A percentile compares a stretch with the other conserved stretches of the same genome.
Evolutionary conservation across 164 flowering plant species (phyloP).

Genomic region (Chimonanthus praecox): DNA sequence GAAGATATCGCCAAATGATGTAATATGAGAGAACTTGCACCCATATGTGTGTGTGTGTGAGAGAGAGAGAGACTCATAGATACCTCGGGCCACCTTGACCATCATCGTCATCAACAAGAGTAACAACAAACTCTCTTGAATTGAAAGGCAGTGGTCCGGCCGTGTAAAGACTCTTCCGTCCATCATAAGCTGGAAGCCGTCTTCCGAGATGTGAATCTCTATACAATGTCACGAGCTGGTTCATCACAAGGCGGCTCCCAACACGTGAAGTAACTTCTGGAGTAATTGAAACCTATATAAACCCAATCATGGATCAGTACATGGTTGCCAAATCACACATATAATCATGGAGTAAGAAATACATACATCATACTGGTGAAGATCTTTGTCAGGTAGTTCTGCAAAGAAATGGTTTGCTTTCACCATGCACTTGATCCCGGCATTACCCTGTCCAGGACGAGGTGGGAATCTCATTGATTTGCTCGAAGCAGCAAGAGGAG

Average conservation of each 20-base stretch:
- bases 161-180: constrained; percentile 87
- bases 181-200: constrained; percentile 97
- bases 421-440: constrained; percentile 56
- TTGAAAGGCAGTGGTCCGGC: constrained; percentile 91
- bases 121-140: constrained; percentile 59
- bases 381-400: constrained; percentile 70
- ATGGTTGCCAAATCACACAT: background rate
- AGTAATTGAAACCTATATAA: constrained; percentile 68
- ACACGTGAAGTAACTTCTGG: constrained; percentile 87
- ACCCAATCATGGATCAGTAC: background rate
- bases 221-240: constrained; percentile 56
- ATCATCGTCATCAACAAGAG: constrained; percentile 78
- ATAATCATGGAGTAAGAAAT: background rate
- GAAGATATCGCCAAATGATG: background rate
- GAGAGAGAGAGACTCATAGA: background rate
- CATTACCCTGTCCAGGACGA: constrained; percentile 68
- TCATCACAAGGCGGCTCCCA: constrained; percentile 82
- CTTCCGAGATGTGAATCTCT: constrained; percentile 76
- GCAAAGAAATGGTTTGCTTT: constrained; percentile 87
- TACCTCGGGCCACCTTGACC: constrained; percentile 65
- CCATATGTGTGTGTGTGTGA: background rate
- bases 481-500: constrained; percentile 30
- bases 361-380: constrained; percentile 85
- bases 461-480: constrained; percentile 64
- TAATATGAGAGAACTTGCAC: background rate